Evolutionary conservation across 306 rosid species (phyloP).

Genomic region (Sophora flavescens): DNA sequence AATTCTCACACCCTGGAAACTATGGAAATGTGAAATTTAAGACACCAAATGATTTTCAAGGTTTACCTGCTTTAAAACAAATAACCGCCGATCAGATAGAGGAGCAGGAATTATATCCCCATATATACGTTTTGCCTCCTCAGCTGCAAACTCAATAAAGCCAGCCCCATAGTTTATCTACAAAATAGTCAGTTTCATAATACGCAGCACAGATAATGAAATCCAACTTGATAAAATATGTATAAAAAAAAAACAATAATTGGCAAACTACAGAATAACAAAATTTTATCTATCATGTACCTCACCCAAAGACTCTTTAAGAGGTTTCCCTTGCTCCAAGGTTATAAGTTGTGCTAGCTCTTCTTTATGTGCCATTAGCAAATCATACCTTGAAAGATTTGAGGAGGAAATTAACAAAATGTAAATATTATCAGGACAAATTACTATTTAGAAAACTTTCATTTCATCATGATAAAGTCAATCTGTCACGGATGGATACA

Average conservation of each 20-base stretch:
- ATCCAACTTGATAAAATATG: conserved; percentile 35
- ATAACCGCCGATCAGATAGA: conserved; percentile 77
- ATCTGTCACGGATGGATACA: conserved; percentile 12
- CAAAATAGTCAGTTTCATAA: conserved; percentile 38
- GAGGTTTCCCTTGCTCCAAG: conserved; percentile 98
- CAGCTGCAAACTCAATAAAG: conserved; percentile 90
- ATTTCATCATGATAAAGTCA: conserved; percentile 26
- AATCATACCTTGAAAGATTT: conserved; percentile 73
- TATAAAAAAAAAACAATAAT: conserved; percentile 11
- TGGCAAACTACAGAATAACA: conserved; percentile 36
- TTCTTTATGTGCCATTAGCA: conserved; percentile 77
- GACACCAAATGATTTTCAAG: conserved; percentile 37
- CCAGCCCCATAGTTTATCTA: conserved; percentile 83
- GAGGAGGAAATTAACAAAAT: conserved; percentile 38
- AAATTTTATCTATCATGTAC: conserved; percentile 53
- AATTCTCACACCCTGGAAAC: neutral
- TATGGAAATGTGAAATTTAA: conserved; percentile 19
- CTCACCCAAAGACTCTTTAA: conserved; percentile 92
- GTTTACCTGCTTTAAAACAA: conserved; percentile 92
- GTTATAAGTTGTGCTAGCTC: conserved; percentile 93
- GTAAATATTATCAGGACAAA: conserved; percentile 22
- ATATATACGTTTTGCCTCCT: conserved; percentile 94
- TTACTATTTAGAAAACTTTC: conserved; percentile 26
- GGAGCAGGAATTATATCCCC: conserved; percentile 96
- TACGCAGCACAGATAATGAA: conserved; percentile 32